Base-by-base conservation (phyloP, 1,284 basidiomycete species). In the Austroboletus novae-zelandiae region DNA sequence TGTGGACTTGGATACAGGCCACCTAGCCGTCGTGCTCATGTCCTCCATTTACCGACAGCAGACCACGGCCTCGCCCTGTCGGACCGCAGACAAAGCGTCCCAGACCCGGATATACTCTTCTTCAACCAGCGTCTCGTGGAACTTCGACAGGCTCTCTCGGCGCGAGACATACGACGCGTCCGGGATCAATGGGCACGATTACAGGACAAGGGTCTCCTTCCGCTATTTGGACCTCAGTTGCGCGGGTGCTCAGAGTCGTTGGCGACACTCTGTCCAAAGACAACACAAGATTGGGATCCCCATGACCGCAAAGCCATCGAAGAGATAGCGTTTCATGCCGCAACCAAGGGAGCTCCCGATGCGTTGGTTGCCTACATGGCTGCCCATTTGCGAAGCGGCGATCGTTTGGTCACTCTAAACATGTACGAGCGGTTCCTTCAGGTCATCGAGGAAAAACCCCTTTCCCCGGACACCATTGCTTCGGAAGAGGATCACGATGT, bases 301-400 rank as follows among this genome's bases (percentile, higher is more conserved):
- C 51, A 60, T 25, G 65, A 72, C 30, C 59, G 61, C 41, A 55
- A 56, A 30, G 58, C 64, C 15, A 60, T 78, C 14, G 72, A 77
- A 51, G 70, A 76, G 44, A 74, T 86, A 41, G 77, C 79, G 8
- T 49, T 84, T 18, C 68, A 74, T 17, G 73, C 77, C 3, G 71
- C 72, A 1, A 62, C 61, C n/a, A 68, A 69, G 48, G 76, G 75
- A 1, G 64, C 65, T 17, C 67, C 73, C 11, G 70, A 74, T 9
- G 79, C 77, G 3, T 66, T 89, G 42, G 70, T 70, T 49, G 71
- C 71, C 20, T 73, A 76, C 53, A 75, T 89, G 77, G 57, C 76
- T 35, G 60, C 66, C 23, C 67, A 76, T 53, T 63, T 88, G 52
- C 62, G 67, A 45, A 62, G 60, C 15, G 62, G 68, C 14, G 65